Conservation (phyloP, 805 yeast genomes). For the Ogataea thermomethanolica region DNA sequence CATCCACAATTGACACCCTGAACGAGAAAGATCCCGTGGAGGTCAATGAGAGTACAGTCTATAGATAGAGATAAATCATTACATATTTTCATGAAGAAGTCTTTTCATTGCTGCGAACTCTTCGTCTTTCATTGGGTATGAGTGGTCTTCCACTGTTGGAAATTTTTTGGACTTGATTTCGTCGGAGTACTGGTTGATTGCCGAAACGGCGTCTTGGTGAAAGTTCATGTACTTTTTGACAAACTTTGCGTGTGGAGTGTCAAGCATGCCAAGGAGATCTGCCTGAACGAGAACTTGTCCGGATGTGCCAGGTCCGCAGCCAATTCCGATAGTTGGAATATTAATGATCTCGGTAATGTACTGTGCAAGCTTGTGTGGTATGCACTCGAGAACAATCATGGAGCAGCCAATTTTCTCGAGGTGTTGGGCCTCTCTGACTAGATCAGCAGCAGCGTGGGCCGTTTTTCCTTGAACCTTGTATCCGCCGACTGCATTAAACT, state of each 20-base stretch:
- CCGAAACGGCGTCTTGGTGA: conserved; percentile 44
- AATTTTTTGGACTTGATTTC: conserved; percentile 58
- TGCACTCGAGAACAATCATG: conserved; percentile 74
- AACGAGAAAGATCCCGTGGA: conserved; percentile 13
- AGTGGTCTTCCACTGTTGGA: conserved; percentile 60
- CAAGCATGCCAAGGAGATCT: conserved; percentile 76
- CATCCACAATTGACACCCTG: conserved; percentile 23
- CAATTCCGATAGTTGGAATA: conserved; percentile 92
- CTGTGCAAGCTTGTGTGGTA: conserved; percentile 70
- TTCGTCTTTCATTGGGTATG: conserved; percentile 66
- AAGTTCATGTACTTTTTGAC: conserved; percentile 66
- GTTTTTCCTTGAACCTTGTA: conserved; percentile 79
- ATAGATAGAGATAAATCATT: conserved; percentile 1
- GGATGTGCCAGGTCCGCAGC: conserved; percentile 80
- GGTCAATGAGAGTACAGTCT: conserved; percentile 15
- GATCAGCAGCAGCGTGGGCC: conserved; percentile 49
- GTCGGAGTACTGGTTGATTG: conserved; percentile 48
- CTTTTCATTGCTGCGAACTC: conserved; percentile 38
- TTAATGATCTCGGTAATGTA: conserved; percentile 54
- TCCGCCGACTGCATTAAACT: conserved; percentile 76
- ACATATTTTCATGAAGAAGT: not conserved
- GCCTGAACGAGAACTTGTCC: conserved; percentile 91
- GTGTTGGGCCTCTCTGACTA: conserved; percentile 64
- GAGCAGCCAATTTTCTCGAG: conserved; percentile 77
- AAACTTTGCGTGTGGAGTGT: conserved; percentile 61